Evolutionary conservation across 2,329 filamentous ascomycete species (phyloP).

Genomic region (Neofusicoccum cordaticola): DNA sequence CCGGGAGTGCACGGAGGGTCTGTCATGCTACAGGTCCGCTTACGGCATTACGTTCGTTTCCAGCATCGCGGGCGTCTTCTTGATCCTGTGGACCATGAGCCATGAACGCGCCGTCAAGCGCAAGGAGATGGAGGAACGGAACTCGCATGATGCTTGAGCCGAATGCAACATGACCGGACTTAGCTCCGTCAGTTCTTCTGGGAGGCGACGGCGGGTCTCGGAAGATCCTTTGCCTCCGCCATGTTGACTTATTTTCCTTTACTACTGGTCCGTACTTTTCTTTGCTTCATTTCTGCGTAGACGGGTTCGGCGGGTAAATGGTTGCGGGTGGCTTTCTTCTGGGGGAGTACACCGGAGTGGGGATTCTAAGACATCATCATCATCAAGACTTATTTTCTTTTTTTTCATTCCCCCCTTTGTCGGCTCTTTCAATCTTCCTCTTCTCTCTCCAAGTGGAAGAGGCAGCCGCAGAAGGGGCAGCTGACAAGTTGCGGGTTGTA

Average conservation of each 20-base stretch:
- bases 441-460: neutral
- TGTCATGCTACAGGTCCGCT: constrained; percentile 76
- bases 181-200: neutral
- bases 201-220: neutral
- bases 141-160: constrained; percentile 1
- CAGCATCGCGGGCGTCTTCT: constrained; percentile 64
- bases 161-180: neutral
- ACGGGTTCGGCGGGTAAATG: neutral
- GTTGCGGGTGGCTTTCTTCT: neutral
- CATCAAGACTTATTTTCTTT: neutral
- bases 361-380: neutral
- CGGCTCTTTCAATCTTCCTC: neutral
- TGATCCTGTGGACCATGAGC: constrained; percentile 69
- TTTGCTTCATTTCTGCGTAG: neutral
- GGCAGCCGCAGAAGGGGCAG: neutral
- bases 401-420: neutral
- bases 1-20: constrained; percentile 70
- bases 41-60: constrained; percentile 76
- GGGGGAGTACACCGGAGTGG: neutral
- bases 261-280: neutral
- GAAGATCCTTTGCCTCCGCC: neutral
- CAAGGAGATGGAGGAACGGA: constrained; percentile 28
- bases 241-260: neutral
- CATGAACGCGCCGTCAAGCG: constrained; percentile 48
- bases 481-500: neutral